phyloP scores from a whole-genome alignment of 148 eudicot genomes.

The Dysphania ambrosioides region DNA sequence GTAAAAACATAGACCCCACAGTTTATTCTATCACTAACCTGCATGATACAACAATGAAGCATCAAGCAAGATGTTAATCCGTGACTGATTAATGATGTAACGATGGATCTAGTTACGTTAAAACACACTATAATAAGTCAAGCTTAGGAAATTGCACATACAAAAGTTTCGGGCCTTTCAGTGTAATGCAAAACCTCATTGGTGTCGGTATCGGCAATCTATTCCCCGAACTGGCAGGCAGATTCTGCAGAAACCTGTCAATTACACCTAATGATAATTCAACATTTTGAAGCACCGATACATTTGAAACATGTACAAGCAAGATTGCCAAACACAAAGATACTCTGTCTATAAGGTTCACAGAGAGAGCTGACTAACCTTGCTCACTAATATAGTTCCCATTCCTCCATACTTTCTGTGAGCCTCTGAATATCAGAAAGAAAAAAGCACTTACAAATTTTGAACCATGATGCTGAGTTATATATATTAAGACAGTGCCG shows the following conservation, averaged over 20 bases:
- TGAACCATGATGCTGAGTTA: not conserved
- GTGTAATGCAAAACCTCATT: constrained; percentile 74
- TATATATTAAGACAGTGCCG: constrained; percentile 7
- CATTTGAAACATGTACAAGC: not conserved
- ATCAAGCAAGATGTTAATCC: constrained; percentile 5
- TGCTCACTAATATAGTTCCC: constrained; percentile 71
- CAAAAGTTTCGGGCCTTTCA: constrained; percentile 72
- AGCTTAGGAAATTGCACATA: constrained; percentile 28
- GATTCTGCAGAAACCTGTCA: constrained; percentile 61
- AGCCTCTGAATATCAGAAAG: constrained; percentile 48
- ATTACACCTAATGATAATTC: not conserved
- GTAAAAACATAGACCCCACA: constrained; percentile 75
- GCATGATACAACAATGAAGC: constrained; percentile 25
- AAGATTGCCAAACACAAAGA: not conserved
- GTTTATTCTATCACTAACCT: constrained; percentile 77
- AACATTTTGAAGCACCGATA: not conserved
- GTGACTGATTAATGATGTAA: not conserved
- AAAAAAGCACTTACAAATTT: constrained; percentile 7
- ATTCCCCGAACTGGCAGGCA: constrained; percentile 66
- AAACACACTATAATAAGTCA: not conserved
- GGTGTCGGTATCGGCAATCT: constrained; percentile 65
- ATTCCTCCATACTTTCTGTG: constrained; percentile 64
- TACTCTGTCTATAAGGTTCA: not conserved
- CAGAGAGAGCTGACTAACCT: constrained; percentile 40
- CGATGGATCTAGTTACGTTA: not conserved